Base-by-base conservation (phyloP, 148 eudicot species). In the Rhododendron ovatum region DNA sequence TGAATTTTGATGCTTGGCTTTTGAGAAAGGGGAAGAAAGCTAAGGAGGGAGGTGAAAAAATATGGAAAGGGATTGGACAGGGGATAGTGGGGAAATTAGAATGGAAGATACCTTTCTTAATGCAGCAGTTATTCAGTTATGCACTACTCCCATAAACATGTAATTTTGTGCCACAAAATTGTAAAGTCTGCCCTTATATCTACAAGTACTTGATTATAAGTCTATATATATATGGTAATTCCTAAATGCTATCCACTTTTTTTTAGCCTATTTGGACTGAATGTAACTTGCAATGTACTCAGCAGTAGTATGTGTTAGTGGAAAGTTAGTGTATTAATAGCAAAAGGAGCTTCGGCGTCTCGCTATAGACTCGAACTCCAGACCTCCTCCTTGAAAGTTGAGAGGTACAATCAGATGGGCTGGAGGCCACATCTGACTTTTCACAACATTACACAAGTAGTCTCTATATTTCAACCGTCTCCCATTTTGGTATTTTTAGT, bases 71-170 rank as follows among this genome's bases (percentile, higher is more conserved):
- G 89, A 75, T 86, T 78, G 86, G 80, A 83, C 78, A 83, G 81
- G 78, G 85, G 65, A 43, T 86, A 81, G 84, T 59, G 43, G 13
- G 61, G 75, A 78, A 41, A 73, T 41, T 63, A 50, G 80, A 84
- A 83, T 55, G 51, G 83, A 82, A 90, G 89, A 89, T 90, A 90
- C 91, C 83, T 91, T 90, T 8, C 90, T 90, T 92, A 83, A 89
- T 91, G 90, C 93, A 84, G 92, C 93, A 82, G 92, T 87, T 90
- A 89, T 90, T 92, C 92, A 78, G 98, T 90, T 92, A 91, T 83
- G 85, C 55, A 50, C 80, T 55, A 30, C 30, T 20, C 0, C 69
- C 74, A 80, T 81, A 48, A 39, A 24, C 87, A 85, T 89, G 87
- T 84, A 81, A 78, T 80, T 73, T 78, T 59, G 79, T 59, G 76